Base-by-base conservation (phyloP, 106 monocot species). In the Dioscorea dumetorum region DNA sequence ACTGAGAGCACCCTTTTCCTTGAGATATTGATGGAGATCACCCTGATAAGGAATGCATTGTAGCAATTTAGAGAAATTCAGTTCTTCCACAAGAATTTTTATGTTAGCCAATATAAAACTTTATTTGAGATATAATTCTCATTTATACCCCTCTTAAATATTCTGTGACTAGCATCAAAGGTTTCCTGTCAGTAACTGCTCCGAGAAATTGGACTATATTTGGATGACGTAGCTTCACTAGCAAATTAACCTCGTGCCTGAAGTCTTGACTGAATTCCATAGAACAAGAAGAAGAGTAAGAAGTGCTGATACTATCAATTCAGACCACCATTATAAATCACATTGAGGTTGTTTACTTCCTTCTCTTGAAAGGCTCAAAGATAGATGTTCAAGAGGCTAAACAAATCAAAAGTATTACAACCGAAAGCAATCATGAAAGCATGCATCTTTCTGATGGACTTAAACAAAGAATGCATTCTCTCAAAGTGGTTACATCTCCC, bases 121-220 rank as follows among this genome's bases (percentile, higher is more conserved):
- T 41, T 41, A 5, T 6, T 41, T 41, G 41, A 41, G 41, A 63
- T 33, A n/a, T 7, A 62, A 15, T 56, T 57, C 63, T 17, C 52
- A 60, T 58, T 68, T 63, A 50, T 81, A 99, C 93, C 75, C 99
- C 99, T 79, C 93, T 78, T 18, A 99, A 69, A 74, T 78, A 99
- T 65, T 99, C 97, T 20, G 89, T 99, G 23, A 99, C 85, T 64
- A 99, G 75, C 99, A 99, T 93, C 58, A 99, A 68, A 49, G 99
- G 99, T 69, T 87, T 90, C 70, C 82, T 93, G 62, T 99, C 91
- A 18, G 97, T 99, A 48, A 93, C 97, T 60, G 99, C 99, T 71
- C 99, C 99, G 61, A 99, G 90, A 66, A 99, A 93, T 66, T 99
- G 99, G 22, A 99, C 99, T 68, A 99, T 87, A 71, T 99, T 99